Evolutionary conservation across 2,329 filamentous ascomycete genomes (phyloP).

Genomic region (Neonectria neomacrospora): DNA sequence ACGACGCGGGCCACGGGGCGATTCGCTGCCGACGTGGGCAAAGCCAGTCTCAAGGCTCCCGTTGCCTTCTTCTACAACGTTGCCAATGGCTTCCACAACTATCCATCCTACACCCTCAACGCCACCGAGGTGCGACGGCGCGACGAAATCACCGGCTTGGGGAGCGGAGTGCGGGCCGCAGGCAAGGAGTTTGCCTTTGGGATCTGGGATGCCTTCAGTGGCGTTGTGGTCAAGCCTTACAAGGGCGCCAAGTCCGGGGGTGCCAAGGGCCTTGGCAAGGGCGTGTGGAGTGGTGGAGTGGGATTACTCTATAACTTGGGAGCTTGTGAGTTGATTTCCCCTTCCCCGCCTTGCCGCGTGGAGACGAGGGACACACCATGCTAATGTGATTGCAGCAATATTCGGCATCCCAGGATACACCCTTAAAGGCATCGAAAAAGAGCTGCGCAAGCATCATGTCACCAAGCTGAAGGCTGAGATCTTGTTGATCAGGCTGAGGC

Average conservation of each 20-base stretch:
- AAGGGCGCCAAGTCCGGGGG: conserved; percentile 72
- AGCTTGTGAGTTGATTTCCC: conserved; percentile 45
- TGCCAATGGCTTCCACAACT: conserved; percentile 79
- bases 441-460: conserved; percentile 51
- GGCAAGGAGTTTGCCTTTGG: conserved; percentile 73
- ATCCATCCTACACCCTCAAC: conserved; percentile 71
- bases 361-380: not conserved
- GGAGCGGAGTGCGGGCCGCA: conserved; percentile 68
- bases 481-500: conserved; percentile 47
- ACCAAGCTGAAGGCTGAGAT: conserved; percentile 49
- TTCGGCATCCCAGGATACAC: conserved; percentile 62
- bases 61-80: conserved; percentile 76
- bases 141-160: conserved; percentile 74
- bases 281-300: conserved; percentile 58
- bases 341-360: not conserved
- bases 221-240: conserved; percentile 72
- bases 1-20: conserved; percentile 58
- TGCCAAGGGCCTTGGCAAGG: conserved; percentile 69
- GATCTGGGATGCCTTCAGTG: conserved; percentile 75
- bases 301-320: conserved; percentile 58
- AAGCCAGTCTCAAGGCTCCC: conserved; percentile 71
- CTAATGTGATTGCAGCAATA: conserved; percentile 37
- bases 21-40: conserved; percentile 68
- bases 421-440: conserved; percentile 64
- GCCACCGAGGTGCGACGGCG: conserved; percentile 69